Evolutionary conservation across 2,329 filamentous ascomycete genomes (phyloP), one percentile per base, ranked within the genome.

Genomic region (Chaetomiaceae sp.): DNA sequence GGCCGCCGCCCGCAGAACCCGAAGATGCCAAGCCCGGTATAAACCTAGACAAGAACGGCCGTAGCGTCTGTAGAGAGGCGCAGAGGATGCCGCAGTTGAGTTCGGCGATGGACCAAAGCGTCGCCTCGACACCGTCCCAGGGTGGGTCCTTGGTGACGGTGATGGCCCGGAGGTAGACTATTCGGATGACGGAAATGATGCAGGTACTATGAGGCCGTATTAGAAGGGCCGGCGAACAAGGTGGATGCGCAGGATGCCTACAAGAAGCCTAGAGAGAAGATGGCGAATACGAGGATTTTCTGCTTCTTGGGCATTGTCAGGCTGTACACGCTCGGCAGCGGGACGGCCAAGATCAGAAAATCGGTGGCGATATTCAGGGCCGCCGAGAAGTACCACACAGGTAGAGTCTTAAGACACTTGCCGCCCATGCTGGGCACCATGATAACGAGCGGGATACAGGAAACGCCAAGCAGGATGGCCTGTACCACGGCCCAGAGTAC

Each of bases 101-200:
- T 52, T 69, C 66, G 27, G 65, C 62, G 41, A 65, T 60, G 10
- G 64, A 65, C 62, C 65, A 67, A 40, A 64, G 66, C 1, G 67
- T 62, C 1, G 66, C 64, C 7, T 63, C 58, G 2, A 65, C 61
- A 27, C 67, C 66, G 47, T 66, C 64, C 65, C 66, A 69, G 25
- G 64, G 62, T 1, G 59, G 57, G 53, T 66, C 63, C 4, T 55
- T 14, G 4, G 58, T 62, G 2, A 51, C 53, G 18, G 57, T 57
- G 9, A 9, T 29, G 13, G 41, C 41, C 38, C 56, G 59, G 16
- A 69, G 60, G 3, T 64, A 65, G 25, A 63, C 61, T n/a, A 69
- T 60, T 21, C 67, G 65, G 13, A 67, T 58, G 33, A 64, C 59
- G 8, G 64, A 64, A 40, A 65, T 63, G 37, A 61, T 56, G 43